phyloP scores from a whole-genome alignment of 257 asterid species.

The Henckelia pumila region DNA sequence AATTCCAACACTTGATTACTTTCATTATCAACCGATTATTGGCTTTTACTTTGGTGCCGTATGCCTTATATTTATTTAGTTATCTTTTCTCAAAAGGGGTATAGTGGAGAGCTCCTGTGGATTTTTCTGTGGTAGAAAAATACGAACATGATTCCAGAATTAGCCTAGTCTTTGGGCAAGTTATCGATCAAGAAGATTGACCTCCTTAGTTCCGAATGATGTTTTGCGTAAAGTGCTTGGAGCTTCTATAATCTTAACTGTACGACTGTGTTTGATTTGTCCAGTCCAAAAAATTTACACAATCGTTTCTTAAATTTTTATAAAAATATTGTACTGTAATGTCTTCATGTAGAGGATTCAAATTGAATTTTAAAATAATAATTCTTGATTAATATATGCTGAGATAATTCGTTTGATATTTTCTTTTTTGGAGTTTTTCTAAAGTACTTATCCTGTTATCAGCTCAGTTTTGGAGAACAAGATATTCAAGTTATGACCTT shows the following conservation, averaged over 20 bases:
- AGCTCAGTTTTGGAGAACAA: slow-evolving; percentile 59
- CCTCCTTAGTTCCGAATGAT: too few species aligned
- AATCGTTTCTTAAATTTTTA: not conserved
- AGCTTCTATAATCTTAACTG: not conserved
- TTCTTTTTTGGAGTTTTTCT: slow-evolving; percentile 1
- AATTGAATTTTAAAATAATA: not conserved
- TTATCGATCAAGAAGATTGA: not conserved
- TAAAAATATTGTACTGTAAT: slow-evolving; percentile 10
- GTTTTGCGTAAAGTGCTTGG: not conserved
- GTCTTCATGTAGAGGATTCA: slow-evolving; percentile 2
- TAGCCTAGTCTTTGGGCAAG: not conserved
- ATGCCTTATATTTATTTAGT: not conserved
- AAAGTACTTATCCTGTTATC: slow-evolving; percentile 28
- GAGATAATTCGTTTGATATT: slow-evolving; percentile 2
- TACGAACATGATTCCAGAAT: not conserved
- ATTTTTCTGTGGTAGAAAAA: slow-evolving; percentile 4
- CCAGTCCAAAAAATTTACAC: too few species aligned
- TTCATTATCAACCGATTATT: slow-evolving; percentile 10
- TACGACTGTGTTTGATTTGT: too few species aligned
- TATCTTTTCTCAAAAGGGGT: not conserved
- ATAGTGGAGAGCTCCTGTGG: not conserved
- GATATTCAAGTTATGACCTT: slow-evolving; percentile 83
- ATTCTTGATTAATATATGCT: slow-evolving; percentile 5
- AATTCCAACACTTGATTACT: slow-evolving; percentile 27
- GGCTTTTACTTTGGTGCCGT: not conserved